These are phyloP conservation scores for Rhynchosporium agropyri DNA, from an alignment of 2,329 filamentous ascomycete species.

Conservation along the genomic window DNA sequence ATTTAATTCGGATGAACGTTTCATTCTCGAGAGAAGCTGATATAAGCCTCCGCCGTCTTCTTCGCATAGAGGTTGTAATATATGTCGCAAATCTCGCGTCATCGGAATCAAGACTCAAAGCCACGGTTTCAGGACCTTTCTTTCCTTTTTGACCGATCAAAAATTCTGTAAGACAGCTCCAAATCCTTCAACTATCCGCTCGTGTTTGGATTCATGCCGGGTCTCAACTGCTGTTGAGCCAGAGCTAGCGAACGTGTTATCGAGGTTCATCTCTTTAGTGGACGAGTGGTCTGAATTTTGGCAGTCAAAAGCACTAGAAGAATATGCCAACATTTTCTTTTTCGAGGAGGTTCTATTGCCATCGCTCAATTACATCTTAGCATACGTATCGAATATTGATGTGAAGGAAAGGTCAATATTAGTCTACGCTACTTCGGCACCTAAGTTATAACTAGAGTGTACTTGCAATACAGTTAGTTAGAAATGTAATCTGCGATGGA, in stretches of 20 bases:
- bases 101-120: conserved; percentile 6
- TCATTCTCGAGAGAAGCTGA: background rate
- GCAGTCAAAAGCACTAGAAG: background rate
- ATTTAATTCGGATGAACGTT: conserved; percentile 2
- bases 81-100: background rate
- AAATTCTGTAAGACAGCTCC: conserved; percentile 14
- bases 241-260: conserved; percentile 3
- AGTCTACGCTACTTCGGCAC: conserved; percentile 35
- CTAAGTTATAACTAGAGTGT: background rate
- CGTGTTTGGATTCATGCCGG: conserved; percentile 22
- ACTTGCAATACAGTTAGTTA: no score
- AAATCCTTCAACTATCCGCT: conserved; percentile 17
- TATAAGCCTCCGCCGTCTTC: background rate
- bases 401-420: conserved; percentile 23
- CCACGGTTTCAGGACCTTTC: background rate
- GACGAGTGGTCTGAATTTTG: conserved; percentile 30
- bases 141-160: conserved; percentile 1
- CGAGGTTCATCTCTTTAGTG: conserved; percentile 29
- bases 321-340: conserved; percentile 40
- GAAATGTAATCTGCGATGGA: no score
- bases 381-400: background rate
- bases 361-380: conserved; percentile 47
- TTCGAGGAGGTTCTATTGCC: conserved; percentile 50
- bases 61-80: background rate
- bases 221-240: background rate